Percentiles rank a stretch among this genome's conserved stretches.
These are phyloP conservation scores for Aspergillus cristatus DNA, from an alignment of 495 filamentous ascomycete species.

Conservation along the genomic window DNA sequence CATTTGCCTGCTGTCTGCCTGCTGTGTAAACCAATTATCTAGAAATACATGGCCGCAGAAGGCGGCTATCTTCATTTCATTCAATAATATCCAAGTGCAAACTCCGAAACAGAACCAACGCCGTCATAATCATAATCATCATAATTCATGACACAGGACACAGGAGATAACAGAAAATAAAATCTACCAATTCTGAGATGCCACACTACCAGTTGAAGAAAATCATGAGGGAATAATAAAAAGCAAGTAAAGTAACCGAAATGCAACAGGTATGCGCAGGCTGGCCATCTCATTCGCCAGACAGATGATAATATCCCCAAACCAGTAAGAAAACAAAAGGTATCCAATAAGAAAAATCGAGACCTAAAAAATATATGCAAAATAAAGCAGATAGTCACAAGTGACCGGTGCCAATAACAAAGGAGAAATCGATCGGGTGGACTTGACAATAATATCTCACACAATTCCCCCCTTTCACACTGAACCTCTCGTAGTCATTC, in stretches of 20 bases:
- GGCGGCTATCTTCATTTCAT: too few relatives aligned
- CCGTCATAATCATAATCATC: background rate
- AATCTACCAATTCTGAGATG: background rate
- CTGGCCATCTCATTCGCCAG: too few relatives aligned
- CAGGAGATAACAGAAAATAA: conserved; percentile 2
- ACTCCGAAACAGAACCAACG: too few relatives aligned
- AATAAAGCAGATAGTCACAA: conserved; percentile 1
- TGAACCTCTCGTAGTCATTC: too few relatives aligned
- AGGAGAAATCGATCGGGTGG: background rate
- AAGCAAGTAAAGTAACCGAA: conserved; percentile 1
- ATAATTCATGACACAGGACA: conserved; percentile 7
- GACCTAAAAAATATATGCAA: conserved; percentile 1
- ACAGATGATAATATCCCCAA: conserved; percentile 3
- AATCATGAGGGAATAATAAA: background rate
- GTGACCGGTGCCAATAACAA: conserved; percentile 5
- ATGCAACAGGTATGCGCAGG: background rate
- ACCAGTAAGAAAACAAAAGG: conserved; percentile 2
- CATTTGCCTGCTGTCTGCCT: too few relatives aligned
- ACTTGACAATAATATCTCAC: too few relatives aligned
- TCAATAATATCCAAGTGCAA: too few relatives aligned
- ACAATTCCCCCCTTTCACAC: too few relatives aligned
- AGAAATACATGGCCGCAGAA: too few relatives aligned
- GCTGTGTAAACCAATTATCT: too few relatives aligned
- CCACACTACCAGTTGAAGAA: background rate
- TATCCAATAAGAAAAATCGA: conserved; percentile 3